These are phyloP conservation scores for Tetramitus jugosus DNA, from an alignment of 208 protist species.

Conservation along the genomic window DNA sequence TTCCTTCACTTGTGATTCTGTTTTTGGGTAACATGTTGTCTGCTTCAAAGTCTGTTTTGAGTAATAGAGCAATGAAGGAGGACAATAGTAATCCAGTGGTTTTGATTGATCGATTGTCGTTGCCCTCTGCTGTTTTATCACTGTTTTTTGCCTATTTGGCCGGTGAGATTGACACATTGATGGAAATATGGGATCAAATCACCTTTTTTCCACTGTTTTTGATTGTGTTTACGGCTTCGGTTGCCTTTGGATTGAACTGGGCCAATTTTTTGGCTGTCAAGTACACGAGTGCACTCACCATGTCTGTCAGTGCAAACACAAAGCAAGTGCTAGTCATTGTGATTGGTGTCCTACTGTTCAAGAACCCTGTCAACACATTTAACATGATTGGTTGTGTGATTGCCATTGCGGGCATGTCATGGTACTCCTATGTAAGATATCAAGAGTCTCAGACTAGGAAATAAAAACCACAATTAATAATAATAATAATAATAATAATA, in stretches of 20 bases:
- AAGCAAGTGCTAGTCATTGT: conserved; percentile 3
- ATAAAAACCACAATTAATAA: no score
- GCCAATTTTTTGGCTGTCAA: conserved; percentile 7
- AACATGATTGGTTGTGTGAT: background rate
- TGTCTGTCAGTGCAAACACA: background rate
- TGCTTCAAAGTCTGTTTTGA: background rate
- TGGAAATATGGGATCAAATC: background rate
- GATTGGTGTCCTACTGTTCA: background rate
- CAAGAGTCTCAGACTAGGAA: no score
- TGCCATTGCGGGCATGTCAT: background rate
- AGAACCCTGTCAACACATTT: background rate
- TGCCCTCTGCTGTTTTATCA: background rate
- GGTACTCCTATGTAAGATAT: background rate
- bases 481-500: no score
- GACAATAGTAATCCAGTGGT: background rate
- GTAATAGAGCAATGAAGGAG: background rate
- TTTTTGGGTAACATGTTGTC: background rate
- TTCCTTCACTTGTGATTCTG: background rate
- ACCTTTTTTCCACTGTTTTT: background rate
- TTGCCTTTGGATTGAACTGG: background rate
- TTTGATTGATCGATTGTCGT: background rate
- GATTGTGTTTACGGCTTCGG: background rate
- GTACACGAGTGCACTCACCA: background rate
- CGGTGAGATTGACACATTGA: background rate
- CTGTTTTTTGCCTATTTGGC: background rate